Percentiles rank a stretch among this genome's conserved stretches.
Conservation (phyloP, 208 protist species). For the Leishmania mexicana region DNA sequence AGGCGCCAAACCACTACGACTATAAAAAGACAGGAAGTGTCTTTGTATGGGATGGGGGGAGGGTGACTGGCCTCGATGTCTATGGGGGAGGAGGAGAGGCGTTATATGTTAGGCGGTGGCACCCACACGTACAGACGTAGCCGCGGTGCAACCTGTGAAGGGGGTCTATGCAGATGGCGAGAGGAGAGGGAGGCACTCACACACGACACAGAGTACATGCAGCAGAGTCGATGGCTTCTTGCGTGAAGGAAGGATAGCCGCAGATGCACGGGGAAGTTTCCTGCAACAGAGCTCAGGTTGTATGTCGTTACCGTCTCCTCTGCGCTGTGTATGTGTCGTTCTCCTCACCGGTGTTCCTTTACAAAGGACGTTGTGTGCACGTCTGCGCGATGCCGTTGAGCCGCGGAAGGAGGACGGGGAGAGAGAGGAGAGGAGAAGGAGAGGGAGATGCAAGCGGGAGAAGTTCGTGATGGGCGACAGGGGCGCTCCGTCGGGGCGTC, state of each 20-base stretch:
- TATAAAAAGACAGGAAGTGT: background rate
- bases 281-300: background rate
- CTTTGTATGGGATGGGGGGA: background rate
- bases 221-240: background rate
- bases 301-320: background rate
- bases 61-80: background rate
- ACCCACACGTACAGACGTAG: background rate
- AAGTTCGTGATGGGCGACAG: background rate
- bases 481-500: background rate
- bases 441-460: background rate
- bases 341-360: background rate
- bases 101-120: background rate
- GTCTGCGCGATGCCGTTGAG: background rate
- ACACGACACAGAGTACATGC: background rate
- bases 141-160: background rate
- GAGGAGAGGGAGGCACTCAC: background rate
- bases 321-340: background rate
- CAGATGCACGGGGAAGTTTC: background rate
- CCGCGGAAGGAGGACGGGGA: background rate
- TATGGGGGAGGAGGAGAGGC: background rate
- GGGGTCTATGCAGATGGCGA: background rate
- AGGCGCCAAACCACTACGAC: too few relatives aligned
- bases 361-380: background rate
- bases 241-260: background rate
- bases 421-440: background rate